Evolutionary conservation across 345 rosid genomes (phyloP), one percentile per base, ranked within the genome.

Genomic region (Passiflora organensis): DNA sequence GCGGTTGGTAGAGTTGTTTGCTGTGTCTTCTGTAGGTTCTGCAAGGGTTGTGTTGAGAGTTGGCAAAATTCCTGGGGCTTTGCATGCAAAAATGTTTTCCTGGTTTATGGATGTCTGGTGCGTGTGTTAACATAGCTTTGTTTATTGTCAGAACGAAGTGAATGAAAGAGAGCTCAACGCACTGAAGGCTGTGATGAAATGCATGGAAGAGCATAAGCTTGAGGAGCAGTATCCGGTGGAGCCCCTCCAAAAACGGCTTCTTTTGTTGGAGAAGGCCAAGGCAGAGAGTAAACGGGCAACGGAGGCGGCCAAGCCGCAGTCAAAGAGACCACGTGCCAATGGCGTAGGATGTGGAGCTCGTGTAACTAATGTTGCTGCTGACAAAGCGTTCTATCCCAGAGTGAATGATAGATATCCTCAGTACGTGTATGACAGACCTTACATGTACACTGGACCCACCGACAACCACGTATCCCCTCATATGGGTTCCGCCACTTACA

Each of bases 141-240:
- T 34, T 32, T 66, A 49, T 37, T 43, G n/a, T 39, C 77, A 89
- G 99, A 75, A 72, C 60, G 97, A 94, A 56, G 86, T 83, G 66
- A 83, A 63, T 58, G 99, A 94, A 48, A 69, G 88, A 37, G 99
- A 94, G 82, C 84, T 85, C 59, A 50, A 83, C 61, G 87, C 93
- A 16, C 83, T 89, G 3, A 94, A 87, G 66, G 78, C 87, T 6
- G 89, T 87, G 60, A 78, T 87, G 48, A 94, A 87, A 72, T 87
- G 99, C 81, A 73, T 94, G n/a, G 97, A 94, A 63, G 99, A 94
- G 72, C 96, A 85, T 62, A 87, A 67, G 73, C 88, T 94, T 17
- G 96, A 89, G 79, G 95, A 75, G 69, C 91, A 76, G 56, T 94
- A 78, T 69, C 87, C 90, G 14, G 61, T 62, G 16, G 96, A 82